These are phyloP conservation scores for Austroboletus novae-zelandiae DNA, from an alignment of 1,284 basidiomycete species.

Conservation along the genomic window DNA sequence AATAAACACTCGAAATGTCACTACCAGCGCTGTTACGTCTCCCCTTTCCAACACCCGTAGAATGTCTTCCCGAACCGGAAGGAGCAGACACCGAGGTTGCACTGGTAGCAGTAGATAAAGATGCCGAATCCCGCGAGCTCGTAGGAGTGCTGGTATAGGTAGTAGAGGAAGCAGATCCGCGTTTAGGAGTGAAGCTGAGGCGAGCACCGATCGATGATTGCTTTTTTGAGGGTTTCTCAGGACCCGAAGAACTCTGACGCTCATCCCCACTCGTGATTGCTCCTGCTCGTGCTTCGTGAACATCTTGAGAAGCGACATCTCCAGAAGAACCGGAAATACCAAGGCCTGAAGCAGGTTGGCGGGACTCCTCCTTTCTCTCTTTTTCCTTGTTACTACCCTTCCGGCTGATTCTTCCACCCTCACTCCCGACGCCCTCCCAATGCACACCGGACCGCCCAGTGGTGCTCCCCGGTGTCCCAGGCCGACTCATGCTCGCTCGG, in stretches of 20 bases:
- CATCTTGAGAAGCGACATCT: constrained; percentile 37
- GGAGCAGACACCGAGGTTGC: constrained; percentile 69
- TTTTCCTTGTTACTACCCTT: constrained; percentile 48
- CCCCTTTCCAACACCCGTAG: constrained; percentile 47
- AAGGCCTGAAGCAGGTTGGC: constrained; percentile 35
- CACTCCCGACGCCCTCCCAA: constrained; percentile 60
- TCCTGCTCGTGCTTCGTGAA: constrained; percentile 38
- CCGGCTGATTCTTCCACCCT: constrained; percentile 50
- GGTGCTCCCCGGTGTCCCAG: constrained; percentile 62
- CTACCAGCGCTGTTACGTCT: constrained; percentile 83
- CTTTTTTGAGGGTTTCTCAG: constrained; percentile 69
- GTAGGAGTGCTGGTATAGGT: constrained; percentile 76
- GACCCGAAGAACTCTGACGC: constrained; percentile 39
- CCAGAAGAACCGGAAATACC: constrained; percentile 28
- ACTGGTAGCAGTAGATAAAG: constrained; percentile 72
- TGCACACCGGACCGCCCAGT: constrained; percentile 51
- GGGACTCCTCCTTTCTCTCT: constrained; percentile 41
- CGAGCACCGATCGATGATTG: constrained; percentile 50
- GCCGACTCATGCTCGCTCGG: constrained; percentile 66
- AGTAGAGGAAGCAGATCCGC: constrained; percentile 86
- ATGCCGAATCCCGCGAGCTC: constrained; percentile 81
- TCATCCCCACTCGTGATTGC: constrained; percentile 51
- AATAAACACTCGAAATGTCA: constrained; percentile 75
- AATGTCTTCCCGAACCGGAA: constrained; percentile 67
- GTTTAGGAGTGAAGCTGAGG: constrained; percentile 75